Evolutionary conservation across 441 rosid genomes (phyloP).

Genomic region (Eruca vesicaria): DNA sequence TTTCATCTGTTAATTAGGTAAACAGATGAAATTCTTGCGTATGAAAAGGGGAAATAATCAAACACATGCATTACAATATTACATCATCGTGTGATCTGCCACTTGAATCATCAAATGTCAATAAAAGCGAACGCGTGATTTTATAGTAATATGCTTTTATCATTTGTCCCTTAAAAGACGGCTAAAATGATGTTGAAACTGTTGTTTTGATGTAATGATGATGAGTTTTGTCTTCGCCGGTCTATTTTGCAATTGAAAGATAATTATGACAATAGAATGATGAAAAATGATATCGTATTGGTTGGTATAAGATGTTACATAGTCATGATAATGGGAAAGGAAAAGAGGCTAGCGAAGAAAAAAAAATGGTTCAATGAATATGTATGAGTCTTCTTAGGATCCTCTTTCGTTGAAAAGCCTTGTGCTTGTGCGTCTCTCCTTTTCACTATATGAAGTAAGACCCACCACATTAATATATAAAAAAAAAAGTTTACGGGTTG

Average conservation of each 20-base stretch:
- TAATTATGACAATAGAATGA: constrained; percentile 30
- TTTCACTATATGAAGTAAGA: constrained; percentile 35
- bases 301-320: constrained; percentile 29
- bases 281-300: constrained; percentile 21
- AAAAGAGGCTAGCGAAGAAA: constrained; percentile 14
- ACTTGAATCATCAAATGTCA: constrained; percentile 23
- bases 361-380: constrained; percentile 5
- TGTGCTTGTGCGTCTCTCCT: constrained; percentile 36
- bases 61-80: not conserved
- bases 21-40: not conserved
- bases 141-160: constrained; percentile 9
- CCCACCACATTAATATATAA: constrained; percentile 34
- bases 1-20: not conserved
- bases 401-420: constrained; percentile 38
- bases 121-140: constrained; percentile 33
- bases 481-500: no score
- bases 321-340: constrained; percentile 14
- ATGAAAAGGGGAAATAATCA: not conserved
- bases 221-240: constrained; percentile 36
- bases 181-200: constrained; percentile 35
- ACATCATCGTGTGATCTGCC: constrained; percentile 9
- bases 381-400: constrained; percentile 33
- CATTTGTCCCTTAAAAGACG: constrained; percentile 33
- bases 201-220: constrained; percentile 31
- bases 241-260: constrained; percentile 33